Evolutionary conservation across 176 grass and related monocot species (phyloP).

Genomic region (Metroxylon sagu): DNA sequence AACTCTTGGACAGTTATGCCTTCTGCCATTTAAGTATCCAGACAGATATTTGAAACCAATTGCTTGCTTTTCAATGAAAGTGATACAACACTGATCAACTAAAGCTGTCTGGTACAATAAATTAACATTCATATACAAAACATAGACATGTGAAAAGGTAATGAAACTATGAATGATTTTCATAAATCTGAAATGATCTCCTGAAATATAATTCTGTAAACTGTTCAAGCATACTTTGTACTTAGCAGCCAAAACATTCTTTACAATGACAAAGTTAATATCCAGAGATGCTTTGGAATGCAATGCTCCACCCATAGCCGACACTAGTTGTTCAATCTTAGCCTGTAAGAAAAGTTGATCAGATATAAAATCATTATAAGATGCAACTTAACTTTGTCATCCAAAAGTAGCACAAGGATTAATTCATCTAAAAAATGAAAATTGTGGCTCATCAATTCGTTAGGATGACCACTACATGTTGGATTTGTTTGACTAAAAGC

Average conservation of each 20-base stretch:
- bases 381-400: background rate
- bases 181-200: background rate
- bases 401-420: too few species aligned
- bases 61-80: too few species aligned
- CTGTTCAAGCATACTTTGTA: conserved; percentile 63
- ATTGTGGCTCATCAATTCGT: too few species aligned
- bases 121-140: background rate
- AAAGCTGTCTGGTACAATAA: too few species aligned
- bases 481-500: too few species aligned
- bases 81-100: too few species aligned
- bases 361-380: conserved; percentile 3
- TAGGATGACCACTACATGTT: too few species aligned
- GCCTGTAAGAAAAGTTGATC: conserved; percentile 36
- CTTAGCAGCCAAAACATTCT: conserved; percentile 71
- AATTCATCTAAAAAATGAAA: too few species aligned
- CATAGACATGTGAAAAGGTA: background rate
- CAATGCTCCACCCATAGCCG: conserved; percentile 72
- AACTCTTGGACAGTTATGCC: too few species aligned
- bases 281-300: conserved; percentile 45
- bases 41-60: too few species aligned
- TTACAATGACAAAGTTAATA: conserved; percentile 79
- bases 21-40: too few species aligned
- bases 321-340: conserved; percentile 60
- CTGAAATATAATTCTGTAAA: too few species aligned
- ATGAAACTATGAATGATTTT: background rate